phyloP scores from a whole-genome alignment of 2,329 filamentous ascomycete species.

The Penicillium psychrosexuale region DNA sequence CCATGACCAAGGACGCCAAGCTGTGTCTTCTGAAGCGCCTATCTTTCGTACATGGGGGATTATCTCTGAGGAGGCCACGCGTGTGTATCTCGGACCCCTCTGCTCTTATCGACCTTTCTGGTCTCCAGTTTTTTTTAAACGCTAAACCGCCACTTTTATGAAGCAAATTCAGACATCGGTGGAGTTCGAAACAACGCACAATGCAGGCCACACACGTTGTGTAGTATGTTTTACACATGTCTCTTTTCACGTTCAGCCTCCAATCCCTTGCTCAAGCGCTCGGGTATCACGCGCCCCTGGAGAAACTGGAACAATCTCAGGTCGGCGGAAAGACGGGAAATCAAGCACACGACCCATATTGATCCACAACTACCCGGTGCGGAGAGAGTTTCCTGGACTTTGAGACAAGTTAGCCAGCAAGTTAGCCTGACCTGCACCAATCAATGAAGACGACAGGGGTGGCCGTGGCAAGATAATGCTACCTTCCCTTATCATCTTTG shows the following conservation, averaged over 20 bases:
- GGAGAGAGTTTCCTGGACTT: background rate
- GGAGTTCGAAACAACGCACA: background rate
- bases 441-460: background rate
- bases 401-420: background rate
- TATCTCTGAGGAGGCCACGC: background rate
- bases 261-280: background rate
- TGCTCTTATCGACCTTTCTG: background rate
- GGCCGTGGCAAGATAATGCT: conserved; percentile 3
- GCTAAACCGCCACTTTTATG: background rate
- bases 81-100: background rate
- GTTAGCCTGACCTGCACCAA: conserved; percentile 7
- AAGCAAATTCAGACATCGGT: background rate
- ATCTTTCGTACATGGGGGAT: background rate
- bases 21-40: background rate
- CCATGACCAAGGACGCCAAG: background rate
- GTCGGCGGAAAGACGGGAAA: background rate
- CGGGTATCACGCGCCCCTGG: background rate
- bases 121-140: background rate
- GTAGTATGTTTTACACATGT: background rate
- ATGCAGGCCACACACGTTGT: background rate
- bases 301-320: background rate
- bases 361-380: background rate
- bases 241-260: background rate
- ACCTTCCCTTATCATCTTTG: conserved; percentile 6
- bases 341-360: background rate